Conservation (phyloP, 1,284 basidiomycete species). For the Rhodotorula sp. region DNA sequence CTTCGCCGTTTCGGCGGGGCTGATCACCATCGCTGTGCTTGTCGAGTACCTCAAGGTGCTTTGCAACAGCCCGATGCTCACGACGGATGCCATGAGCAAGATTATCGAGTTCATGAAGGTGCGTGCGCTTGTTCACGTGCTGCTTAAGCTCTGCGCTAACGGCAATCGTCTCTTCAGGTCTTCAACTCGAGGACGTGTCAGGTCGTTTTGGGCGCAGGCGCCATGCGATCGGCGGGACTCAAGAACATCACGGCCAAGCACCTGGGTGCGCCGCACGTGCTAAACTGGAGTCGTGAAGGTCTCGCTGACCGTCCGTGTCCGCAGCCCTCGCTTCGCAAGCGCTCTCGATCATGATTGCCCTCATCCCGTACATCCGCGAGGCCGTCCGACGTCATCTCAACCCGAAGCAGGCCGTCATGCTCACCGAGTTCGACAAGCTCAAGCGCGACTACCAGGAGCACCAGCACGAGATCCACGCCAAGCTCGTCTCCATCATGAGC, state of each 20-base stretch:
- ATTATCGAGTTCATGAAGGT: constrained; percentile 91
- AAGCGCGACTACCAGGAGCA: constrained; percentile 99
- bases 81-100: constrained; percentile 89
- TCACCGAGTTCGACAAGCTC: constrained; percentile 97
- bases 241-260: constrained; percentile 99
- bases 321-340: constrained; percentile 85
- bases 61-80: constrained; percentile 81
- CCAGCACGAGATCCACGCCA: constrained; percentile 97
- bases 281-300: neutral
- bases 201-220: constrained; percentile 94
- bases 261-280: constrained; percentile 62
- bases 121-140: constrained; percentile 13
- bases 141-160: neutral
- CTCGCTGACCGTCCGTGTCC: constrained; percentile 13
- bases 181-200: constrained; percentile 99
- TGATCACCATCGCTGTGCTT: constrained; percentile 72
- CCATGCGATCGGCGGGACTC: constrained; percentile 94
- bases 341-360: constrained; percentile 87
- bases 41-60: constrained; percentile 86
- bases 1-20: constrained; percentile 82
- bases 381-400: constrained; percentile 88
- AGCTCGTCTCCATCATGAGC: constrained; percentile 97
- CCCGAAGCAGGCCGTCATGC: constrained; percentile 90
- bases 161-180: constrained; percentile 53
- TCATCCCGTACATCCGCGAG: constrained; percentile 94